Evolutionary conservation across 2,329 filamentous ascomycete genomes (phyloP), one percentile per base, ranked within the genome.

Genomic region (Aspergillus neoniger): DNA sequence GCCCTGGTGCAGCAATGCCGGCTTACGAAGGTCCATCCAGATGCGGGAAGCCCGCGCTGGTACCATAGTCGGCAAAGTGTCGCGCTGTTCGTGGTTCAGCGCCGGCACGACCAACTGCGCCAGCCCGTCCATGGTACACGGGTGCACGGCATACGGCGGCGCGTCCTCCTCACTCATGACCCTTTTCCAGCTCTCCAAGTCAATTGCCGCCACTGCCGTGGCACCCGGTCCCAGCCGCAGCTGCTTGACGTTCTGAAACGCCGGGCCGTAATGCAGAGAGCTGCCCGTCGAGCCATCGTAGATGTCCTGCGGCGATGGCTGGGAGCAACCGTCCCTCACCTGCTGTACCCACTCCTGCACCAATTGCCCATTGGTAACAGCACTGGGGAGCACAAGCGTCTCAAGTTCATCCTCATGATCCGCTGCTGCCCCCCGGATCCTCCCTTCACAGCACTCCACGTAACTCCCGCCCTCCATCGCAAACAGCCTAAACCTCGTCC

Each of bases 61-160:
- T 12, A 52, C 49, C 49, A 52, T 43, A 5, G 39, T 43, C 14
- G 14, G 49, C 49, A 32, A 15, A 19, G 17, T 6, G 19, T 36
- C 5, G 28, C 28, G 28, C 28, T 28, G 28, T 28, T 5, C 17
- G n/a, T 36, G 25, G n/a, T 21, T 39, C 19, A 52, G 9, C 17
- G 28, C 12, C 17, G 36, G 36, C 8, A 52, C 30, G n/a, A 38
- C 28, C 5, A 52, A 14, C 36, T 52, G 49, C 17, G 49, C 49
- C n/a, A 52, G 36, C 32, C 49, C 49, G 19, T 52, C 49, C 49
- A 52, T 36, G n/a, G 49, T 52, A 25, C 49, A 52, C 5, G 49
- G 49, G 28, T 52, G 49, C 7, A 23, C 14, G 19, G 28, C 36
- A 8, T 36, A 52, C n/a, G 15, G 9, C n/a, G 30, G 28, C 8